Percentiles rank a stretch among this genome's conserved stretches.
phyloP scores from a whole-genome alignment of 1,139 yeast genomes.

The Yamadazyma sp. region DNA sequence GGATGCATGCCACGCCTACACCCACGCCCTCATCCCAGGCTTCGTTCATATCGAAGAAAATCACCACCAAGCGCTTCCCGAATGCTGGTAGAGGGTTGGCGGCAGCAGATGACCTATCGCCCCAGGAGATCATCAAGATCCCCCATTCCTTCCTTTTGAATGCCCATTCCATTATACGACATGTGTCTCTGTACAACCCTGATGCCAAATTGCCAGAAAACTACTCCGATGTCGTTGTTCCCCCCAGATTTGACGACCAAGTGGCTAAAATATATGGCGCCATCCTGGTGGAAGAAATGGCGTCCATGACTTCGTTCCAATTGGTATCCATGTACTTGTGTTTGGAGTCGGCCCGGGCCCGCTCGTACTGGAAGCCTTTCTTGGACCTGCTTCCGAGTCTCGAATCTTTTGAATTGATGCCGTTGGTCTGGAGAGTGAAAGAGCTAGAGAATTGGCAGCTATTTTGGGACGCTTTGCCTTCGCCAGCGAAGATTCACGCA shows the following conservation, averaged over 20 bases:
- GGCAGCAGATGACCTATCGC: conserved; percentile 34
- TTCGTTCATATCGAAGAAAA: neutral
- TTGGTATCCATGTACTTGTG: conserved; percentile 48
- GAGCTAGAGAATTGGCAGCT: conserved; percentile 22
- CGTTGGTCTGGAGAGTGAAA: conserved; percentile 51
- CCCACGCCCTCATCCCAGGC: neutral
- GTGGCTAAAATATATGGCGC: conserved; percentile 32
- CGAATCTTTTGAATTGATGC: conserved; percentile 48
- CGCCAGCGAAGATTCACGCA: conserved; percentile 32
- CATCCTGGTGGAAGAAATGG: conserved; percentile 28
- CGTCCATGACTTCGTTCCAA: conserved; percentile 46
- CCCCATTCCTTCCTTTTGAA: conserved; percentile 64
- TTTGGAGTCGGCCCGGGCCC: conserved; percentile 41
- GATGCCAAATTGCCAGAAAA: conserved; percentile 19
- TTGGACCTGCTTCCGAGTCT: conserved; percentile 54
- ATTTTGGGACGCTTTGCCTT: conserved; percentile 40
- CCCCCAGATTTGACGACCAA: conserved; percentile 16
- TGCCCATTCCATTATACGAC: conserved; percentile 51
- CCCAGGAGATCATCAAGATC: conserved; percentile 52
- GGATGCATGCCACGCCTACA: neutral
- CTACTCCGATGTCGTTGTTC: conserved; percentile 22
- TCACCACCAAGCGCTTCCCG: neutral
- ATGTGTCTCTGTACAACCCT: conserved; percentile 28
- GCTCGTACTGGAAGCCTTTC: conserved; percentile 67
- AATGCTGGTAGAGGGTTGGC: conserved; percentile 66